These are phyloP conservation scores for Lodderomyces beijingensis DNA, from an alignment of 1,139 yeast species.

Conservation along the genomic window DNA sequence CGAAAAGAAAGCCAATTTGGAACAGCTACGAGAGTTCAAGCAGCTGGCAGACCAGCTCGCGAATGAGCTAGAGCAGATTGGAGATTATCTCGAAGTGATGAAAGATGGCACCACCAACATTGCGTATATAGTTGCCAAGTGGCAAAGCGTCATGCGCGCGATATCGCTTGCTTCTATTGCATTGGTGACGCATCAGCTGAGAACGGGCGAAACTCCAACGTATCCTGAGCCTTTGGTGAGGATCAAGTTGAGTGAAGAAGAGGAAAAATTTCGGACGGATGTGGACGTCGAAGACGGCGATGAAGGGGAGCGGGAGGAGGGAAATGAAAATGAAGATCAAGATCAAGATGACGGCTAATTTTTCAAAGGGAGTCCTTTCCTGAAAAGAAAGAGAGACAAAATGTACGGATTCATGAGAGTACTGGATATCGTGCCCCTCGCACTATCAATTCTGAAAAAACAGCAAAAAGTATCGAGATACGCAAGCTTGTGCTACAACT, in stretches of 20 bases:
- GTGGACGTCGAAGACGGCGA: conserved; percentile 8
- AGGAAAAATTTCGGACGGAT: conserved; percentile 2
- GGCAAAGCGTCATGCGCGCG: conserved; percentile 67
- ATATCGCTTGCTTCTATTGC: conserved; percentile 66
- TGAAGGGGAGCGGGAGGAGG: conserved; percentile 4
- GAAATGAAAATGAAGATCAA: neutral
- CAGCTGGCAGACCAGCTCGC: conserved; percentile 45
- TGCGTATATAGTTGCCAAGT: conserved; percentile 53
- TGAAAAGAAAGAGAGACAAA: no score
- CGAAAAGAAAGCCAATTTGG: conserved; percentile 51
- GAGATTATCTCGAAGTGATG: conserved; percentile 45
- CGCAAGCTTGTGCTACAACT: no score
- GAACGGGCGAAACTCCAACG: conserved; percentile 13
- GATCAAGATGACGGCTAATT: no score
- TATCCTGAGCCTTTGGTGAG: conserved; percentile 62
- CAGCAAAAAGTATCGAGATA: no score
- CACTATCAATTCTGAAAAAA: no score
- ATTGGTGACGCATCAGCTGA: conserved; percentile 33
- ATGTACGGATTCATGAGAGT: no score
- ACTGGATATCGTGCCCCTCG: no score
- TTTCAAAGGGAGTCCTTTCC: no score
- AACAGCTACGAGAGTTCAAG: conserved; percentile 46
- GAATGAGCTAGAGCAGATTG: conserved; percentile 44
- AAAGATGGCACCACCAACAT: conserved; percentile 59
- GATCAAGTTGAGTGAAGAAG: conserved; percentile 33